Evolutionary conservation across 2,329 filamentous ascomycete species (phyloP), one percentile per base, ranked within the genome.

Genomic region (Colletotrichum falcatum): DNA sequence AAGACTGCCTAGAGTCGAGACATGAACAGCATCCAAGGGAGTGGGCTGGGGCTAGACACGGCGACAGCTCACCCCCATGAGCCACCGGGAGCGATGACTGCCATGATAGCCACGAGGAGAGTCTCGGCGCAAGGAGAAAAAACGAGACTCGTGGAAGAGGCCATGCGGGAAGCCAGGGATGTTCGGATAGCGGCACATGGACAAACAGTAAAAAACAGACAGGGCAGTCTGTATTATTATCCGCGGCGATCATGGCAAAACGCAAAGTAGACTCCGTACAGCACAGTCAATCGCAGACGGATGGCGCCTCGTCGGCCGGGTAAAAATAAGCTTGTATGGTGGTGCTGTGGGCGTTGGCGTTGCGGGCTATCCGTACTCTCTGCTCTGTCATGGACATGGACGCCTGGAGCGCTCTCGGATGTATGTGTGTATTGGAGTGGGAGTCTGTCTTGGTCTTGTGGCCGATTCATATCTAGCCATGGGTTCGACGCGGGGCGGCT

Each of bases 21-120:
- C 53, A 56, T 39, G 30, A 12, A 26, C 28, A 30, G 53, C 35
- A 49, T 39, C 68, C 64, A 71, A 71, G 68, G 68, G 68, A 68
- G 68, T 44, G 64, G 55, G 42, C 44, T 54, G 61, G 46, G 48
- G 30, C 65, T 64, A 35, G 61, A 35, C 33, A 30, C 46, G 26
- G 60, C 35, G 65, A 56, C 49, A 33, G 56, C 64, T 67, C 35
- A 56, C 65, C 2, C 26, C 48, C 56, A 56, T 44, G 49, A 30
- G 33, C 44, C 44, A 35, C 16, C 16, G 44, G 20, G 46, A 16
- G 30, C 33, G n/a, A 49, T n/a, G 44, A 51, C 35, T n/a, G 33
- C 26, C 44, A 30, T 30, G n/a, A 46, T 33, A 49, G 44, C 28
- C 56, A 61, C 49, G 44, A 49, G 30, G 46, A 20, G 33, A 49